Conservation (phyloP, 352 stramenopile species). For the Globisporangium alternatum region DNA sequence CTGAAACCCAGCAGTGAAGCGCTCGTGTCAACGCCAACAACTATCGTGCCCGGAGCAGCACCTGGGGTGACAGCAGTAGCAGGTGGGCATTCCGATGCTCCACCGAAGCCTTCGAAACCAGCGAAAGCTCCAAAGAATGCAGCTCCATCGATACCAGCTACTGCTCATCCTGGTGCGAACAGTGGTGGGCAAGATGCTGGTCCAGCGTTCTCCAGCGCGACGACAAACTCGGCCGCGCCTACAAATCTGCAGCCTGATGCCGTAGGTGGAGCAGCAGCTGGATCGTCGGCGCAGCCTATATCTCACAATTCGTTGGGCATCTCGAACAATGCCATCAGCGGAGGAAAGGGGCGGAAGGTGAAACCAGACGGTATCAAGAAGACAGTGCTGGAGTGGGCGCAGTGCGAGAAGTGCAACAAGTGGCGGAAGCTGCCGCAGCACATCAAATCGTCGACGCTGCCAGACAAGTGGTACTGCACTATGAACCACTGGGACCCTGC, state of each 20-base stretch:
- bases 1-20: constrained; percentile 21
- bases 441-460: constrained; percentile 90
- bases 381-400: constrained; percentile 91
- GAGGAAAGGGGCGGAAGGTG: constrained; percentile 16
- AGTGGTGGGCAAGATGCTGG: background rate
- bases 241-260: background rate
- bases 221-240: background rate
- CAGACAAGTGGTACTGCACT: constrained; percentile 96
- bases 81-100: background rate
- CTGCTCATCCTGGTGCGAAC: background rate
- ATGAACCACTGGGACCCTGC: constrained; percentile 94
- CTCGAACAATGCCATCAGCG: constrained; percentile 12
- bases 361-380: constrained; percentile 49
- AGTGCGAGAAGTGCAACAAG: constrained; percentile 96
- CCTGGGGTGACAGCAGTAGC: background rate
- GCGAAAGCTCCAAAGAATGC: constrained; percentile 14
- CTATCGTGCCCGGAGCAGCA: background rate
- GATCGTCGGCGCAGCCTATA: background rate
- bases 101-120: constrained; percentile 8
- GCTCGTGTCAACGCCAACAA: background rate
- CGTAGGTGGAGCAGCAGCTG: background rate
- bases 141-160: background rate
- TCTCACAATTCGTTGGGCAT: background rate
- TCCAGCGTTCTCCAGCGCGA: background rate
- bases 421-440: constrained; percentile 93